Evolutionary conservation across 2,329 filamentous ascomycete genomes (phyloP), one percentile per base, ranked within the genome.

Genomic region (Cercospora sp.): DNA sequence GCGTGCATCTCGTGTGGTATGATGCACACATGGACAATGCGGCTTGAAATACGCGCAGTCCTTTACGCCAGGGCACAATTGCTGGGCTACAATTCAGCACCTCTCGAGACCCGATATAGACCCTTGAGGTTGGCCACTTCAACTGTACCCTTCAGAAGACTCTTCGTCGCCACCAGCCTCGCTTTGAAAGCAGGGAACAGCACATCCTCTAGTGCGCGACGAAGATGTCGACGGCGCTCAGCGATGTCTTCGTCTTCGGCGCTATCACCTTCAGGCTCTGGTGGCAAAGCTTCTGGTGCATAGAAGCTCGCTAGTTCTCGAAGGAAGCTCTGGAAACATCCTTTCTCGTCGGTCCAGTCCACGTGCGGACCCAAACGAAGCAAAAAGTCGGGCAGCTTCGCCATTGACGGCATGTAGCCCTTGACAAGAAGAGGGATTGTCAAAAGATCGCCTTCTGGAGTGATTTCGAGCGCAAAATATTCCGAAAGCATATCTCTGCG

Each of bases 171-270:
- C 66, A 98, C 88, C 58, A 99, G 81, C 66, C 93, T 85, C 5
- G 90, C 85, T 78, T 93, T 92, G 76, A 97, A 92, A 0, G 93
- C 92, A 0, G 95, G 95, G 74, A 99, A 98, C 66, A 99, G 85
- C 9, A 93, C 84, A 80, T 97, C 88, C 80, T 99, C 94, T 1
- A 99, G 80, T 45, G 90, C 89, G 74, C 88, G 87, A 34, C 86
- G 85, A n/a, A 99, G 82, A 45, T 86, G 77, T 82, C 82, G 66
- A 57, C 66, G 68, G 60, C 69, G 65, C 37, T 83, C 82, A 66
- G 82, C 85, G n/a, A 87, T 75, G 63, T 85, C 83, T 0, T 85
- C 82, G 9, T 85, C 80, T 4, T 86, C 70, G 5, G 61, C 61
- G 9, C 68, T 66, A 6, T 65, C 66, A 10, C 70, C 37, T 16